Evolutionary conservation across 495 filamentous ascomycete genomes (phyloP), one percentile per base, ranked within the genome.

Genomic region (Hyphodiscus hymeniophilus): DNA sequence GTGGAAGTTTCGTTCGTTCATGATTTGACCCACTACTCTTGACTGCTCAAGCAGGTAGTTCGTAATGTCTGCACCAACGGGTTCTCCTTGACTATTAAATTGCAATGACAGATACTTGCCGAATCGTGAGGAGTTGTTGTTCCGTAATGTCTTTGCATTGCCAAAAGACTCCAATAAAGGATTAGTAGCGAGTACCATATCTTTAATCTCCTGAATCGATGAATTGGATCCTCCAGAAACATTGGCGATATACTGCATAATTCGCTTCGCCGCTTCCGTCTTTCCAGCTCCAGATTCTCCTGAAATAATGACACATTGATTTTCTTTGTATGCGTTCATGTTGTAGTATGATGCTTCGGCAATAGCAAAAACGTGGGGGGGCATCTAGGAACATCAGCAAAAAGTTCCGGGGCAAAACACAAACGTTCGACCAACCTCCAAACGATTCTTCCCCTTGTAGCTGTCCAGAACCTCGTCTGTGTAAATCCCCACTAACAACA

Each of bases 241-340:
- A 60, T 84, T 95, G 45, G 94, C 94, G 68, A 99, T 96, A 67
- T 97, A 97, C 66, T 97, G 94, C 90, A 99, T 99, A 54, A 99
- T 84, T 54, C 90, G 81, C 73, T 99, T 99, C 43, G 94, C 94
- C 0, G 94, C 94, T 64, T 99, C 94, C n/a, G 94, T 99, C 70
- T 99, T 99, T 58, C 94, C 94, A 10, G 94, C 94, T 49, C 94
- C 94, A 7, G 94, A 97, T 72, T 99, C 94, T 54, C 94, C 94
- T 43, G 90, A 96, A 51, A 99, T 99, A 63, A 99, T 99, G 42
- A 99, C 90, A 69, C 94, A 99, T 61, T 99, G 94, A 69, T 97
- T 97, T 51, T 97, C 94, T 59, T 90, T 91, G 74, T 99, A 97
- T 15, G 87, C 90, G 55, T 96, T 96, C 94, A 99, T 97, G 72